A percentile compares a stretch with the other conserved stretches of the same genome.
phyloP scores from a whole-genome alignment of 2,329 filamentous ascomycete genomes.

The Diaporthe batatas region DNA sequence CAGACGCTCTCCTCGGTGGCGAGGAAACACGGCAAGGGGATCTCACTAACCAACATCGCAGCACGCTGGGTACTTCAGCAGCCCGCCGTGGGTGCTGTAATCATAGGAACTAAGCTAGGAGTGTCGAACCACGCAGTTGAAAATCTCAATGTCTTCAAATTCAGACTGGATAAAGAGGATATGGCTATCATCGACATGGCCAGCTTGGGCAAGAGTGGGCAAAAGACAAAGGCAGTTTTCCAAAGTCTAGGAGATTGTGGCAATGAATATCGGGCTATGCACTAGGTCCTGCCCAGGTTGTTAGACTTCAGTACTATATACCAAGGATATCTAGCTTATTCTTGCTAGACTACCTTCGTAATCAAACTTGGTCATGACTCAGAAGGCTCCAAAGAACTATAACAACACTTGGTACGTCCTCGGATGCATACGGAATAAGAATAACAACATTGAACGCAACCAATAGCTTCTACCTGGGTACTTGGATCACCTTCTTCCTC shows the following conservation, averaged over 20 bases:
- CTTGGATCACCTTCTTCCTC: neutral
- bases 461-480: neutral
- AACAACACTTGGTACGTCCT: neutral
- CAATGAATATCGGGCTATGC: slow-evolving; percentile 51
- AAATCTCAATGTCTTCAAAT: slow-evolving; percentile 48
- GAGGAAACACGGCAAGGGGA: slow-evolving; percentile 44
- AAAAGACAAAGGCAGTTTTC: slow-evolving; percentile 45
- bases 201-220: slow-evolving; percentile 44
- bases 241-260: slow-evolving; percentile 51
- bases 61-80: slow-evolving; percentile 53
- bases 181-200: slow-evolving; percentile 45
- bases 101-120: slow-evolving; percentile 51
- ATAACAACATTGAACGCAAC: too few relatives aligned
- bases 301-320: neutral
- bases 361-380: neutral
- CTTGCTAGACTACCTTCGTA: neutral
- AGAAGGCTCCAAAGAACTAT: neutral
- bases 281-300: slow-evolving; percentile 39
- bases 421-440: too few relatives aligned
- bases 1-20: slow-evolving; percentile 45
- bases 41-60: slow-evolving; percentile 50
- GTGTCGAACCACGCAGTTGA: slow-evolving; percentile 48
- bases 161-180: slow-evolving; percentile 46
- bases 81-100: slow-evolving; percentile 51
- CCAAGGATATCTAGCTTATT: neutral